Conservation (phyloP, 2,329 filamentous ascomycete genomes). For the Fusarium goolgardi region DNA sequence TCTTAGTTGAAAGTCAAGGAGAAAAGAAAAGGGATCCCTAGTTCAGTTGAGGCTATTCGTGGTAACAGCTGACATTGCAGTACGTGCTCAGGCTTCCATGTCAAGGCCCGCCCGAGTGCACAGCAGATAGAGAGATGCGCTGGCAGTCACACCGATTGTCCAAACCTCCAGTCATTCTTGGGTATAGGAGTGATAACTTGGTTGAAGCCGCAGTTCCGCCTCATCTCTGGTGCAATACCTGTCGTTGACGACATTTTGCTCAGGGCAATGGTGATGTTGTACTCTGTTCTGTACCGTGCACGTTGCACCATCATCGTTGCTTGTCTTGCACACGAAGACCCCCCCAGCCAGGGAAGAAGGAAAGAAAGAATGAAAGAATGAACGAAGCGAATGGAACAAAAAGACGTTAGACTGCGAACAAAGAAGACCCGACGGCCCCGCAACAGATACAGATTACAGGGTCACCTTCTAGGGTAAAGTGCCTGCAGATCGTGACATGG, state of each 20-base stretch:
- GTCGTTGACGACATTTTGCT: slow-evolving; percentile 18
- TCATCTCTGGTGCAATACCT: slow-evolving; percentile 16
- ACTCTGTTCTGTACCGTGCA: not conserved
- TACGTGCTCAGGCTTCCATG: not conserved
- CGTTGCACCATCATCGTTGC: slow-evolving; percentile 15
- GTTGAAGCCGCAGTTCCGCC: slow-evolving; percentile 2
- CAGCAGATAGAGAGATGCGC: slow-evolving; percentile 32
- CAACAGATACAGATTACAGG: slow-evolving; percentile 45
- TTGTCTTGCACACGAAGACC: slow-evolving; percentile 25
- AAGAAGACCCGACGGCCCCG: slow-evolving; percentile 18
- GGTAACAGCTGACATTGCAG: not conserved
- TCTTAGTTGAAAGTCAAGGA: not conserved
- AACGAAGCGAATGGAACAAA: slow-evolving; percentile 11
- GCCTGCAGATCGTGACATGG: slow-evolving; percentile 35
- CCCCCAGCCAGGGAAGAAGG: not conserved
- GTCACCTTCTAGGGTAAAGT: slow-evolving; percentile 36
- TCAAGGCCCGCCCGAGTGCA: slow-evolving; percentile 1
- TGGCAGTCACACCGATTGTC: slow-evolving; percentile 27
- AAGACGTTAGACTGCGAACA: slow-evolving; percentile 4
- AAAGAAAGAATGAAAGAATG: slow-evolving; percentile 5
- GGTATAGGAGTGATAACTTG: not conserved
- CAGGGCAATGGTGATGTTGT: not conserved
- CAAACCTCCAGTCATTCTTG: slow-evolving; percentile 2
- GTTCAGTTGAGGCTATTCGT: slow-evolving; percentile 1
- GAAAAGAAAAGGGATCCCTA: slow-evolving; percentile 5